phyloP scores from a whole-genome alignment of 805 yeast genomes.

The Myxozyma monticola region DNA sequence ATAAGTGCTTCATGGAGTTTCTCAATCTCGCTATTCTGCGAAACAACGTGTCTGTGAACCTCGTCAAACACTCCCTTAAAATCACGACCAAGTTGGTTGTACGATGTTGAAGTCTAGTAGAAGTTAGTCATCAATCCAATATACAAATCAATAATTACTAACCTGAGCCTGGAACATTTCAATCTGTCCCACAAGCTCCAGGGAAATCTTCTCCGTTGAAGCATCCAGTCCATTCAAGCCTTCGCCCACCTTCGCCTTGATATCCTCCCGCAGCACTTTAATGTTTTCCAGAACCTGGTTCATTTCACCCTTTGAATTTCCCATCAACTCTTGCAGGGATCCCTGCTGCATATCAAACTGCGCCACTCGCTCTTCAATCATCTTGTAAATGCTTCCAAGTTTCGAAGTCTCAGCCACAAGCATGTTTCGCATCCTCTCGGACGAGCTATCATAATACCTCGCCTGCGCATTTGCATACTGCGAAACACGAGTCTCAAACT shows the following conservation, averaged over 20 bases:
- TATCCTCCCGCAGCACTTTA: slow-evolving; percentile 30
- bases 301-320: slow-evolving; percentile 25
- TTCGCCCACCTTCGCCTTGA: slow-evolving; percentile 29
- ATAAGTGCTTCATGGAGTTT: slow-evolving; percentile 21
- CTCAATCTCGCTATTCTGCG: slow-evolving; percentile 29
- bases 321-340: slow-evolving; percentile 16
- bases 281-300: slow-evolving; percentile 28
- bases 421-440: slow-evolving; percentile 16
- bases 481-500: slow-evolving; percentile 52
- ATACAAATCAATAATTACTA: no score
- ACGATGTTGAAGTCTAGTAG: slow-evolving; percentile 26
- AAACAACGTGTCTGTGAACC: slow-evolving; percentile 23
- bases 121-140: background rate
- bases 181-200: slow-evolving; percentile 26
- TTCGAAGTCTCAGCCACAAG: slow-evolving; percentile 21
- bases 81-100: slow-evolving; percentile 31
- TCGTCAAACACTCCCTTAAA: slow-evolving; percentile 32
- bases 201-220: slow-evolving; percentile 29
- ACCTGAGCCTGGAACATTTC: slow-evolving; percentile 22
- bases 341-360: slow-evolving; percentile 14
- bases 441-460: slow-evolving; percentile 6
- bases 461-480: slow-evolving; percentile 45
- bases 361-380: slow-evolving; percentile 18
- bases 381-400: slow-evolving; percentile 24
- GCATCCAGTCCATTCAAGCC: slow-evolving; percentile 25